Percentiles rank a stretch among this genome's conserved stretches.
phyloP scores from a whole-genome alignment of 2,329 filamentous ascomycete species.

The Ophioceras dolichostomum region DNA sequence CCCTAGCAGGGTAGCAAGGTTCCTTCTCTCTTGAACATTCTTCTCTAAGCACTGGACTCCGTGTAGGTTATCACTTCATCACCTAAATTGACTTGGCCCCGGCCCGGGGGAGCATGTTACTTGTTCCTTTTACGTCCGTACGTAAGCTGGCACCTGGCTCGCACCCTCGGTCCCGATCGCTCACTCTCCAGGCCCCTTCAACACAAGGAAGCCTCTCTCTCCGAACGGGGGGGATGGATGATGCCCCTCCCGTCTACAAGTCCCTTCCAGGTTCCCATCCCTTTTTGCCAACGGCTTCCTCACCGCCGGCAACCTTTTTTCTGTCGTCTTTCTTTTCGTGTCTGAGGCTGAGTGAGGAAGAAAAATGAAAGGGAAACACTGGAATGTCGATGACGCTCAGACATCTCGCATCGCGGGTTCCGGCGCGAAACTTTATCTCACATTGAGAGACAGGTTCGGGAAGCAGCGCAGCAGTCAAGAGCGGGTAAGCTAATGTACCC shows the following conservation, averaged over 20 bases:
- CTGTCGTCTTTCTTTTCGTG: background rate
- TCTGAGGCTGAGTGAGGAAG: background rate
- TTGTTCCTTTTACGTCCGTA: background rate
- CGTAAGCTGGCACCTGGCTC: background rate
- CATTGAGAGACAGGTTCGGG: background rate
- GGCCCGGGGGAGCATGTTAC: too few species aligned
- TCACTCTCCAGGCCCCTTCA: too few species aligned
- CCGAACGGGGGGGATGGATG: too few species aligned
- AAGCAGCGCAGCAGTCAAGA: background rate
- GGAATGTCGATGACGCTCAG: background rate
- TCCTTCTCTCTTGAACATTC: background rate
- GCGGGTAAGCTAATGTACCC: conserved; percentile 3
- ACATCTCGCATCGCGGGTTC: background rate
- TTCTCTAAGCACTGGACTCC: background rate
- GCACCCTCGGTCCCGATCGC: too few species aligned
- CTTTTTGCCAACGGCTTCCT: background rate
- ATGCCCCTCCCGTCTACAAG: too few species aligned
- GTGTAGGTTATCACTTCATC: background rate
- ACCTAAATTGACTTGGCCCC: too few species aligned
- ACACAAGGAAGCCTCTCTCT: too few species aligned
- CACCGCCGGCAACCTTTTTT: background rate
- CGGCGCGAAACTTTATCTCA: background rate
- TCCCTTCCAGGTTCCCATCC: too few species aligned
- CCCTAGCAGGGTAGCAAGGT: too few species aligned
- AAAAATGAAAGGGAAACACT: background rate